A percentile compares a stretch with the other conserved stretches of the same genome.
phyloP scores from a whole-genome alignment of 495 filamentous ascomycete genomes.

The Penicillium paxilli region DNA sequence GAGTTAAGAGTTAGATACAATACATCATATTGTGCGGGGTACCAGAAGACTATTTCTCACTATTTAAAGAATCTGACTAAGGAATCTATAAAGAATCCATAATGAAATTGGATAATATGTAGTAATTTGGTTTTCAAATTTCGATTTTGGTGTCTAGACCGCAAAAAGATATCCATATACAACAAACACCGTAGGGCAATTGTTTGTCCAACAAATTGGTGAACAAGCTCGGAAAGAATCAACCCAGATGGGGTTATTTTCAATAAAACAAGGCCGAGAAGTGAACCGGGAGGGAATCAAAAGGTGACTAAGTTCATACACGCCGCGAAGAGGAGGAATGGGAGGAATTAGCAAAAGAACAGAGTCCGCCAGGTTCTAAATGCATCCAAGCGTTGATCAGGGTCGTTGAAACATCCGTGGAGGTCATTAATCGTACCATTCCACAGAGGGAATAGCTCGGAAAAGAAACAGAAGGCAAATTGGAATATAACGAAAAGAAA shows the following conservation, averaged over 20 bases:
- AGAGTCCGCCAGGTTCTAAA: constrained; percentile 22
- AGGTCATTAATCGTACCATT: constrained; percentile 25
- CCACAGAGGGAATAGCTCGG: constrained; percentile 1
- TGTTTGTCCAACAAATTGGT: not conserved
- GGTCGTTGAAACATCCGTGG: constrained; percentile 23
- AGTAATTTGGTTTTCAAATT: too few relatives aligned
- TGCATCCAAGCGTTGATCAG: constrained; percentile 37
- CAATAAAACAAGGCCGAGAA: constrained; percentile 20
- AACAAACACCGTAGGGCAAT: constrained; percentile 1
- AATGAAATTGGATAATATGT: too few relatives aligned
- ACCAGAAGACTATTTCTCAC: too few relatives aligned
- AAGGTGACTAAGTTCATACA: constrained; percentile 11
- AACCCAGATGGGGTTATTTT: not conserved
- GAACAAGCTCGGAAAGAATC: not conserved
- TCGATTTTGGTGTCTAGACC: not conserved
- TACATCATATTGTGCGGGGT: too few relatives aligned
- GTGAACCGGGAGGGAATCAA: constrained; percentile 13
- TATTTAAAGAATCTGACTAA: too few relatives aligned
- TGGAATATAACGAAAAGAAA: not conserved
- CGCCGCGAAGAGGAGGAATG: constrained; percentile 9
- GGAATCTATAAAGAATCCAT: too few relatives aligned
- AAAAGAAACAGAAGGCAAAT: constrained; percentile 2
- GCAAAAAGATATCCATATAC: constrained; percentile 9
- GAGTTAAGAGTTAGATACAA: too few relatives aligned
- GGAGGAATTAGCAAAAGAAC: constrained; percentile 10